Base-by-base conservation (phyloP, 192 early-diverging fungal species). In the Coemansia sp. region DNA sequence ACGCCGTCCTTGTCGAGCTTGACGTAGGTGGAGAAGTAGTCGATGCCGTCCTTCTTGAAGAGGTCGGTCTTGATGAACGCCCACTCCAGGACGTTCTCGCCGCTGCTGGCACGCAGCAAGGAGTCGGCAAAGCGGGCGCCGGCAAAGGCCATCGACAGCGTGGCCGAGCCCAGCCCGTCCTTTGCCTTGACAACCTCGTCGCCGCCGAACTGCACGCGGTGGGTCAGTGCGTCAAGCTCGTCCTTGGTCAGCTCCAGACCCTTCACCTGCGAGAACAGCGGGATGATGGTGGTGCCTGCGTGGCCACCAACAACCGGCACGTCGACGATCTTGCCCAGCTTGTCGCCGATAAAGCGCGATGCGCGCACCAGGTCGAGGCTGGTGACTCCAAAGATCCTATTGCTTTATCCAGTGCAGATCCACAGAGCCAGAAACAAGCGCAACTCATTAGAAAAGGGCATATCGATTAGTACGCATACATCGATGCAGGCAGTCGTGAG, bases 181-280 rank as follows among this genome's bases (percentile, higher is more conserved):
- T 99, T 99, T 76, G 98, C 98, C 90, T 99, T 93, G 78, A 99
- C 98, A 63, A 99, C 98, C 79, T 99, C 98, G 75, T 99, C 98
- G 70, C 98, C 98, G 76, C 96, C 98, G 74, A 91, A 99, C 86
- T 99, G 98, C 69, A 99, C 96, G 61, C 98, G 93, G 86, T 99
- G 70, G 67, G 96, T 98, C 64, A 99, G 85, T 17, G 86, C 86
- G 62, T 95, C 93, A 68, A 93, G 85, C 86, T 98, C 90, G 68
- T 94, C 94, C 72, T 93, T 81, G 74, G 88, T 85, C 70, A 95
- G 93, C 53, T 80, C 69, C 12, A 91, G 77, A 66, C 79, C 66
- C 63, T 85, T 79, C 42, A 84, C 79, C 87, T 95, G 90, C 71
- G 90, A 93, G 75, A 99, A 91, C 43, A 99, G 82, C 37, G 98